Evolutionary conservation across 768 basidiomycete genomes (phyloP).

Genomic region (Paxillus involutus): DNA sequence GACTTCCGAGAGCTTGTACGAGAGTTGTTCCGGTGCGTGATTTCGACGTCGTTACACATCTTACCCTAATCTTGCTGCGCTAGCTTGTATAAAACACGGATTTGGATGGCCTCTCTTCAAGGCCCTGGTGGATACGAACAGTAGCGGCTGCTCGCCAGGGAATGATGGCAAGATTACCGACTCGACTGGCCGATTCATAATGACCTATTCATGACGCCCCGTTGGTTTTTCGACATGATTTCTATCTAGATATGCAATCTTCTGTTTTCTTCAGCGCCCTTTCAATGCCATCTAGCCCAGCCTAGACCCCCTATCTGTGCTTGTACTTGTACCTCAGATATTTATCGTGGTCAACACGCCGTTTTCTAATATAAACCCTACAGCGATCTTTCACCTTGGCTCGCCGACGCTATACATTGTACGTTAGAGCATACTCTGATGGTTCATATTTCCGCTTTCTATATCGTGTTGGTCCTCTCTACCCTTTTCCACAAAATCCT

Average conservation of each 20-base stretch:
- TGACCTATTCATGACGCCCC: conserved; percentile 23
- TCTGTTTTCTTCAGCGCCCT: conserved; percentile 2
- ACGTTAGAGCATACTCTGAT: conserved; percentile 10
- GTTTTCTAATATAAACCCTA: not conserved
- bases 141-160: conserved; percentile 22
- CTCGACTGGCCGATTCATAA: conserved; percentile 12
- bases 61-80: not conserved
- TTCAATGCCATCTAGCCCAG: conserved; percentile 31
- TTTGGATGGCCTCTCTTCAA: conserved; percentile 91
- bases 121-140: conserved; percentile 46
- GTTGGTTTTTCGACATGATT: conserved; percentile 8
- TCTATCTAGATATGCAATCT: conserved; percentile 33
- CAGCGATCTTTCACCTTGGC: not conserved
- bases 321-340: conserved; percentile 27
- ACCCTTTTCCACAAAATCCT: not conserved
- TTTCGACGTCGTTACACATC: conserved; percentile 1
- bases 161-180: conserved; percentile 12
- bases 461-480: not conserved
- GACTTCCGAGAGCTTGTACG: conserved; percentile 96
- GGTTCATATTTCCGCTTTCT: not conserved
- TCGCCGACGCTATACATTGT: conserved; percentile 3
- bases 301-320: conserved; percentile 23
- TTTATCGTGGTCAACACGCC: conserved; percentile 13
- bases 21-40: conserved; percentile 79
- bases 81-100: conserved; percentile 90